These are phyloP conservation scores for Lachancea cidri DNA, from an alignment of 805 yeast genomes.

Conservation along the genomic window DNA sequence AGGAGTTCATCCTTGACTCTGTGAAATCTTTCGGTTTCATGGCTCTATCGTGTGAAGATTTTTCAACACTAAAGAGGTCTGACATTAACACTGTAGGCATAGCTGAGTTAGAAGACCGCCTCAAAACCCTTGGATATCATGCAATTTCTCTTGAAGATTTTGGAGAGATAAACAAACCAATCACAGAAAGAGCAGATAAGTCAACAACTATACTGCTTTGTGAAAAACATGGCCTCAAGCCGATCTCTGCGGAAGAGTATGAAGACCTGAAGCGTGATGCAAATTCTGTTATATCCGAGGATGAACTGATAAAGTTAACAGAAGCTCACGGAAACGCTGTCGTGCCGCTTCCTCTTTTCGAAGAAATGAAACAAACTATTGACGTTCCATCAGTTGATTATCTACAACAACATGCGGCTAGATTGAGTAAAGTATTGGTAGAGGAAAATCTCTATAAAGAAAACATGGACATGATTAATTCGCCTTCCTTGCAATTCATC, in stretches of 20 bases:
- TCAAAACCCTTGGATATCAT: conserved; percentile 12
- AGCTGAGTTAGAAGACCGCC: conserved; percentile 9
- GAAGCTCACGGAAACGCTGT: conserved; percentile 11
- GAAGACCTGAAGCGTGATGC: conserved; percentile 10
- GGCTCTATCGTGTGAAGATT: conserved; percentile 14
- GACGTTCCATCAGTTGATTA: conserved; percentile 11
- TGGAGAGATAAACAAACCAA: conserved; percentile 8
- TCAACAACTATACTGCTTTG: conserved; percentile 15
- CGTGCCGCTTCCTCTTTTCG: conserved; percentile 13
- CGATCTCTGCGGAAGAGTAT: conserved; percentile 14
- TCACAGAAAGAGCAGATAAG: conserved; percentile 10
- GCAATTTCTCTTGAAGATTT: conserved; percentile 14
- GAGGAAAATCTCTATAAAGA: conserved; percentile 8
- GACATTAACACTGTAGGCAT: conserved; percentile 6
- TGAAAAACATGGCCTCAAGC: conserved; percentile 13
- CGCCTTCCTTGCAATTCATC: conserved; percentile 33
- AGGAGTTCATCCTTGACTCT: conserved; percentile 11
- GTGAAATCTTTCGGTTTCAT: conserved; percentile 14
- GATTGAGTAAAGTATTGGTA: conserved; percentile 2
- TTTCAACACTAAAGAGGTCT: conserved; percentile 8
- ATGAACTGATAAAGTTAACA: conserved; percentile 12
- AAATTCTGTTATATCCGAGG: conserved; percentile 15
- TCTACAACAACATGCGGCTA: conserved; percentile 7
- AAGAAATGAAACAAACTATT: conserved; percentile 11
- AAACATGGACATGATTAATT: conserved; percentile 8